These are phyloP conservation scores for Suillus decipiens DNA, from an alignment of 768 basidiomycete genomes.

Conservation along the genomic window DNA sequence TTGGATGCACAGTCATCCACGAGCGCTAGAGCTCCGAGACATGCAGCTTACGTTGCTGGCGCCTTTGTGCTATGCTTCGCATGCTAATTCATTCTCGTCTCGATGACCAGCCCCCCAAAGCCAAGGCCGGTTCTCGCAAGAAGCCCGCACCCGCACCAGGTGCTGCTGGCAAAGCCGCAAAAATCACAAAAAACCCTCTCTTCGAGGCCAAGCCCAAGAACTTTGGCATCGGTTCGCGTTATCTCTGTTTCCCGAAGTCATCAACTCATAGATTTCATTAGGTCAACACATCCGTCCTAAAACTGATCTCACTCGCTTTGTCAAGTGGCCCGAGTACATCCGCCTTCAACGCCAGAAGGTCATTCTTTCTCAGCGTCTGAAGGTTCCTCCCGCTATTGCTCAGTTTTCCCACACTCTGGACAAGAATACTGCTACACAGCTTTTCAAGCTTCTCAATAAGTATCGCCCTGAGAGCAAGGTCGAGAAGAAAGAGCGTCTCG, in stretches of 20 bases:
- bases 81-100: slow-evolving; percentile 61
- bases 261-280: slow-evolving; percentile 31
- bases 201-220: slow-evolving; percentile 90
- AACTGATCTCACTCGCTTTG: slow-evolving; percentile 92
- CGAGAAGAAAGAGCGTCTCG: slow-evolving; percentile 95
- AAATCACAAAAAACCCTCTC: slow-evolving; percentile 91
- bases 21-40: slow-evolving; percentile 58
- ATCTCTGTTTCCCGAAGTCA: neutral
- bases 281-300: slow-evolving; percentile 93
- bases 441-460: slow-evolving; percentile 99
- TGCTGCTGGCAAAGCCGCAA: slow-evolving; percentile 73
- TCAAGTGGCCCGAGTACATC: slow-evolving; percentile 99
- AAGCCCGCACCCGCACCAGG: slow-evolving; percentile 86
- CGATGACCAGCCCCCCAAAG: slow-evolving; percentile 88
- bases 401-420: slow-evolving; percentile 98
- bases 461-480: slow-evolving; percentile 92
- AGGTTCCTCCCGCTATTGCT: slow-evolving; percentile 97
- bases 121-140: slow-evolving; percentile 70
- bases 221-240: slow-evolving; percentile 87
- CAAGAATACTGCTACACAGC: slow-evolving; percentile 98
- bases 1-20: slow-evolving; percentile 20
- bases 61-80: slow-evolving; percentile 20
- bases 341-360: slow-evolving; percentile 98
- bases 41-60: slow-evolving; percentile 31
- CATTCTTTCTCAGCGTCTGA: slow-evolving; percentile 95